Percentiles rank a stretch among this genome's conserved stretches.
These are phyloP conservation scores for Dioscorea dumetorum DNA, from an alignment of 106 monocot genomes.

Conservation along the genomic window DNA sequence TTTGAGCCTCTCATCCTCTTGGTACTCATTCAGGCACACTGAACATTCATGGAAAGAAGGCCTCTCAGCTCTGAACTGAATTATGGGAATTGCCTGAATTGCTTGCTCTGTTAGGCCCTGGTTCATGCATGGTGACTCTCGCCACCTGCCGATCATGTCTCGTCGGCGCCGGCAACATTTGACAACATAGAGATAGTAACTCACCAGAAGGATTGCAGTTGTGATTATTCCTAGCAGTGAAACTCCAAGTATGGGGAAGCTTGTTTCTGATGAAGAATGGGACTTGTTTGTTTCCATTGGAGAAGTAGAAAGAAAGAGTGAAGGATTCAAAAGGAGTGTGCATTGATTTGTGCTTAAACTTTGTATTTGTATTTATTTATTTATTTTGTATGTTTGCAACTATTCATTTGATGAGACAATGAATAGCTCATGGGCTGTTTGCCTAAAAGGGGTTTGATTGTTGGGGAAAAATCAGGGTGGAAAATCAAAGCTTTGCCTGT, in stretches of 20 bases:
- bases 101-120: conserved; percentile 34
- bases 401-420: background rate
- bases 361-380: too few species aligned
- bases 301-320: too few species aligned
- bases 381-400: background rate
- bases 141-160: conserved; percentile 6
- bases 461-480: background rate
- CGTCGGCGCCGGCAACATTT: conserved; percentile 30
- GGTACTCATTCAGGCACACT: conserved; percentile 60
- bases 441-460: background rate
- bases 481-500: background rate
- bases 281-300: too few species aligned
- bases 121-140: too few species aligned
- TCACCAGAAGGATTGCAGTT: conserved; percentile 42
- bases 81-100: conserved; percentile 41
- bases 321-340: too few species aligned
- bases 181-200: conserved; percentile 55
- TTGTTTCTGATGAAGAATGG: background rate
- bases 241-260: conserved; percentile 43
- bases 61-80: conserved; percentile 20
- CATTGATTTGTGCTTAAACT: too few species aligned
- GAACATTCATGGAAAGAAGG: conserved; percentile 36
- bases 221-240: conserved; percentile 53
- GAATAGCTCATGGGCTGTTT: background rate
- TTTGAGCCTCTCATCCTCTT: conserved; percentile 37